Conservation (phyloP, 2,329 filamentous ascomycete species). For the Neopestalotiopsis clavispora region DNA sequence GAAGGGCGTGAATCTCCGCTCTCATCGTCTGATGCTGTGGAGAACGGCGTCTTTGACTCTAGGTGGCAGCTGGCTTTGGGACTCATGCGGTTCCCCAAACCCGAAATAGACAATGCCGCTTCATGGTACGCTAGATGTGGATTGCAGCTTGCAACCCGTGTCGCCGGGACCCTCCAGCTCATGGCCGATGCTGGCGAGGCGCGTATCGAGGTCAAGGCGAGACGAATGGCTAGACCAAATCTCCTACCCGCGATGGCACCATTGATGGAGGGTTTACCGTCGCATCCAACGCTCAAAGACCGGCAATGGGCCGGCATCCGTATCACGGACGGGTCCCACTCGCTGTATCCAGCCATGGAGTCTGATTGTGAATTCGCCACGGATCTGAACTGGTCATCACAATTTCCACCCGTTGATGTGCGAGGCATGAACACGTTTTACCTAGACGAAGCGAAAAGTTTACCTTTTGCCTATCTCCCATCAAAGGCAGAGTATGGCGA, state of each 20-base stretch:
- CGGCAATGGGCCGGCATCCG: background rate
- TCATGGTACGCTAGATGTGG: background rate
- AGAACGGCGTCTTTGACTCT: background rate
- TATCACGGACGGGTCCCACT: background rate
- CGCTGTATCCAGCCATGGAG: background rate
- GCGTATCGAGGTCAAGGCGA: background rate
- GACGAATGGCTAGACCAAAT: background rate
- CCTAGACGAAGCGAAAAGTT: background rate
- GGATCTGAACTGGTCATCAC: background rate
- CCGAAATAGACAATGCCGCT: background rate
- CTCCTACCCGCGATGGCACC: too few species aligned
- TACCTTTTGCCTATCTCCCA: background rate
- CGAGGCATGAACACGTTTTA: background rate
- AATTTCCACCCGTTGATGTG: background rate
- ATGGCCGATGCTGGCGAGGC: background rate
- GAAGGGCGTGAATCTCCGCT: background rate
- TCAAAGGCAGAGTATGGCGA: background rate
- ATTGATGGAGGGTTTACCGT: background rate
- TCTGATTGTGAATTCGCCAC: background rate
- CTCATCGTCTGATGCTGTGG: background rate
- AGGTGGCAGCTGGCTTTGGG: background rate
- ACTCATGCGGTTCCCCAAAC: background rate
- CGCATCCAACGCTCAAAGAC: background rate
- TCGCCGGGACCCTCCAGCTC: background rate
- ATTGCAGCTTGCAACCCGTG: background rate